A percentile compares a stretch with the other conserved stretches of the same genome.
phyloP scores from a whole-genome alignment of 1,139 yeast genomes.

The Blastobotrys malaysiensis region DNA sequence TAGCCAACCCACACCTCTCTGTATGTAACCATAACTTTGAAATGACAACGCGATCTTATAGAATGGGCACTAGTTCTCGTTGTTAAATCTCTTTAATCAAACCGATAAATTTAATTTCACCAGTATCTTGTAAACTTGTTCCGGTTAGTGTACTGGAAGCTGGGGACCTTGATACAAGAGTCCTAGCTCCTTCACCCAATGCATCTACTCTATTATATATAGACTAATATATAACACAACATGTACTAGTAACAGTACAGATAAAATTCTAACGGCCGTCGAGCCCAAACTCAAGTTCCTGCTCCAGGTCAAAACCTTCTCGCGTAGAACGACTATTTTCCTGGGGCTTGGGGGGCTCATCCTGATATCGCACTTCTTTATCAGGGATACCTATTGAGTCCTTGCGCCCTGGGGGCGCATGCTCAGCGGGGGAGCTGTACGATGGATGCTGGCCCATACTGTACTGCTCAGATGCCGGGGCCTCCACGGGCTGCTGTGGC shows the following conservation, averaged over 20 bases:
- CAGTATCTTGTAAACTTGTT: no score
- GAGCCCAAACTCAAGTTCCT: constrained; percentile 54
- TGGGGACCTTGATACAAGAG: no score
- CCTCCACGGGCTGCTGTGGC: constrained; percentile 20
- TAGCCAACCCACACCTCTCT: no score
- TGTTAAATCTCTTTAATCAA: no score
- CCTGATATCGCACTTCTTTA: constrained; percentile 37
- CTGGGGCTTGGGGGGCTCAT: constrained; percentile 41
- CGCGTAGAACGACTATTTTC: constrained; percentile 31
- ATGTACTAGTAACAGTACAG: not conserved
- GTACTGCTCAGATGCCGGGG: constrained; percentile 17
- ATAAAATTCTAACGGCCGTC: constrained; percentile 36
- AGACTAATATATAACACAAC: not conserved
- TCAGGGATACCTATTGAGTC: constrained; percentile 28
- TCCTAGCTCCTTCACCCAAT: no score
- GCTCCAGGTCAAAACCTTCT: constrained; percentile 39
- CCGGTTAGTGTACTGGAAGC: no score
- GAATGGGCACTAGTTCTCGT: no score
- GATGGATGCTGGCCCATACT: not conserved
- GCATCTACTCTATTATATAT: not conserved
- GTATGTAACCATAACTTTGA: no score
- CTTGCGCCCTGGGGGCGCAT: constrained; percentile 10
- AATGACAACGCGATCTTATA: no score
- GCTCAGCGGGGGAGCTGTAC: constrained; percentile 12
- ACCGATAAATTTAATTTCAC: no score